Evolutionary conservation across 176 grass and related monocot genomes (phyloP).

Genomic region (Carex pumila): DNA sequence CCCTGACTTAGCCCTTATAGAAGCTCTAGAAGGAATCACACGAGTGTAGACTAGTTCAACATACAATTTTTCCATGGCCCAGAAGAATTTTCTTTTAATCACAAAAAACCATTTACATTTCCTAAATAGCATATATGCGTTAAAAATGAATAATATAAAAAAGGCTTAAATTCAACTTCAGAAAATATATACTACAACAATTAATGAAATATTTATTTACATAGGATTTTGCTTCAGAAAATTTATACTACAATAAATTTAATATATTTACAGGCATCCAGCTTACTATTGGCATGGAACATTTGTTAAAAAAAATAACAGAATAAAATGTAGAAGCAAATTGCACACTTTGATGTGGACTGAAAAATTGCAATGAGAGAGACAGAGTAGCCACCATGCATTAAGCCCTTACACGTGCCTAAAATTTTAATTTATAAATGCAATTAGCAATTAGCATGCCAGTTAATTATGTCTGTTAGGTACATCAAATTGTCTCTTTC

Average conservation of each 20-base stretch:
- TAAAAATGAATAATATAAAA: background rate
- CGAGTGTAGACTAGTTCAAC: background rate
- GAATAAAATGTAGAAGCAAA: background rate
- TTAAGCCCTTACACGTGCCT: constrained; percentile 2
- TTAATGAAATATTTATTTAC: background rate
- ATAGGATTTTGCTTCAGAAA: background rate
- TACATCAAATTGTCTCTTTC: constrained; percentile 20
- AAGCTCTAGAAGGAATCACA: constrained; percentile 2
- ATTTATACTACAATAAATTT: background rate
- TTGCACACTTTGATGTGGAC: background rate
- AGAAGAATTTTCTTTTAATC: background rate
- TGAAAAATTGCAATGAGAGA: constrained; percentile 6
- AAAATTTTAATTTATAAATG: background rate
- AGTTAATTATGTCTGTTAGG: constrained; percentile 23
- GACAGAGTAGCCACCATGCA: constrained; percentile 3
- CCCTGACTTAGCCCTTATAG: background rate
- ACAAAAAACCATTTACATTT: background rate
- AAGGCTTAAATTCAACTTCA: background rate
- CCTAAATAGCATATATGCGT: background rate
- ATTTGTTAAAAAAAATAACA: background rate
- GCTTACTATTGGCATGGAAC: background rate
- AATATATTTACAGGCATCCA: background rate
- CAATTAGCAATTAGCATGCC: constrained; percentile 9
- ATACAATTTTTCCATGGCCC: background rate
- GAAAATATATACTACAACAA: background rate